Percentiles rank a stretch among this genome's conserved stretches.
phyloP scores from a whole-genome alignment of 2,329 filamentous ascomycete species.

The Ploettnerulaceae sp. region DNA sequence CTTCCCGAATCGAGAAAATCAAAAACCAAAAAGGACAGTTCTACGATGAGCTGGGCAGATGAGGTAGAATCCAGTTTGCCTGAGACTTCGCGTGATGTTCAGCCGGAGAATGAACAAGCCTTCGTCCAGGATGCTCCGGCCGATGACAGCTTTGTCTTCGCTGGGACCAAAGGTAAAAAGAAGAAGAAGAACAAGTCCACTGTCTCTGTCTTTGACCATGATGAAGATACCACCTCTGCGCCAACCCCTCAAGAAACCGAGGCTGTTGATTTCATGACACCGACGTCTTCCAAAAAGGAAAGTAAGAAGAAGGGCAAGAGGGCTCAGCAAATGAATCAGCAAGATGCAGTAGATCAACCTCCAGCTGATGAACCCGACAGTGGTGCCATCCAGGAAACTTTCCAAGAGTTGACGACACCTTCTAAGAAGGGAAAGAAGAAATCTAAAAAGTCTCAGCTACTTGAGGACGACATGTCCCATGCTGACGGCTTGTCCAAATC shows the following conservation, averaged over 20 bases:
- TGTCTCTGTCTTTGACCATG: not conserved
- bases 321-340: not conserved
- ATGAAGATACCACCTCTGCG: not conserved
- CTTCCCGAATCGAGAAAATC: conserved; percentile 29
- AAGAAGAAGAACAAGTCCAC: conserved; percentile 16
- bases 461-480: conserved; percentile 6
- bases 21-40: conserved; percentile 33
- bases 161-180: conserved; percentile 28
- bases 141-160: not conserved
- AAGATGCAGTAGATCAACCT: not conserved
- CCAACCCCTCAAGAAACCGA: not conserved
- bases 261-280: not conserved
- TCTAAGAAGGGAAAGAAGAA: conserved; percentile 15
- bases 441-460: conserved; percentile 5
- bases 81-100: not conserved
- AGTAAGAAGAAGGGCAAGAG: conserved; percentile 16
- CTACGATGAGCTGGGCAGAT: conserved; percentile 5
- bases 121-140: not conserved
- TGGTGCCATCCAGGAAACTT: not conserved
- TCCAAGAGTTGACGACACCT: conserved; percentile 7
- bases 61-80: conserved; percentile 1
- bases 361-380: not conserved
- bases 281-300: conserved; percentile 3
- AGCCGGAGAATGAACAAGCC: not conserved
- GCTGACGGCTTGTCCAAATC: conserved; percentile 1